Evolutionary conservation across 2,329 filamentous ascomycete species (phyloP), one percentile per base, ranked within the genome.

Genomic region (Xylariaceae sp.): DNA sequence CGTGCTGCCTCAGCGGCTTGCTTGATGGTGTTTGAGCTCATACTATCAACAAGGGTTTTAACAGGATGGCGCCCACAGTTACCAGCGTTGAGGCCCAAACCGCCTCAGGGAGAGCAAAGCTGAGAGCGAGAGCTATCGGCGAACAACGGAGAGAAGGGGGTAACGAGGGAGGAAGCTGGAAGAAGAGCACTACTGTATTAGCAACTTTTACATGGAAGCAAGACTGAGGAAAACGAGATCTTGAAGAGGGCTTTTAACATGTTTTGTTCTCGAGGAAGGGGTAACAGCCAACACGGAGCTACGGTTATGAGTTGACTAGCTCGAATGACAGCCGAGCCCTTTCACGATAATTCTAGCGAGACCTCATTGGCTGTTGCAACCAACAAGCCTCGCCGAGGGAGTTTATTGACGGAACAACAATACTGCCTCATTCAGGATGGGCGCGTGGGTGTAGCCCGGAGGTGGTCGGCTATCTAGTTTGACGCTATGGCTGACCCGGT

Each of bases 1-100:
- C 81, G 79, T 62, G 81, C 81, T 66, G 82, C 80, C 74, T 86
- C 82, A 61, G 82, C 81, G 61, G 82, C 82, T 74, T 83, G 81
- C 72, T 80, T 82, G 59, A 82, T 63, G 60, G 73, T 73, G 62
- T 73, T 73, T 50, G 73, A 74, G 64, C 76, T 79, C 78, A 80
- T 80, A 68, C 15, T 60, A 59, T 45, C 45, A 44, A 51, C 18
- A 44, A 4, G 23, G 23, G 23, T 56, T n/a, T 37, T 35, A 17
- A 44, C 17, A 49, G 37, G 42, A 42, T 39, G 37, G 11, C n/a
- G 53, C 47, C 18, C 15, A 48, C 54, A 18, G 48, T 45, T 42
- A 42, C 42, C 53, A 45, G 49, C 17, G 39, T 15, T 49, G 50
- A 55, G 37, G 30, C 55, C 42, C 5, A 35, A 39, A 56, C 23